Base-by-base conservation (phyloP, 192 early-diverging fungal genomes). In the Gonapodya prolifera region DNA sequence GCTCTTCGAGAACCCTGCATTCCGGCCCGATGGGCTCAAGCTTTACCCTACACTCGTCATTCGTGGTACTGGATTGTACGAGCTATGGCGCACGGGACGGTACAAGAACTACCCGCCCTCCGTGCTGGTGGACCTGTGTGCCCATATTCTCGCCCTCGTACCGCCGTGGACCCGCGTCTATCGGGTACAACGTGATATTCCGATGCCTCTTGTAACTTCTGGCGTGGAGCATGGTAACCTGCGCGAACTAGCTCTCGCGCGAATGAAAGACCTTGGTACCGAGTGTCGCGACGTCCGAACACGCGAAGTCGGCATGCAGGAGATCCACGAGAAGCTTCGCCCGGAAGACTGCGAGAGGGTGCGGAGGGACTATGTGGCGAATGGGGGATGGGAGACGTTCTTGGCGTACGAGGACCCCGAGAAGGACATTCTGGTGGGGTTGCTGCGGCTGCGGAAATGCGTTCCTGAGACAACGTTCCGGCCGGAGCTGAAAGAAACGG, bases 361-460 rank as follows among this genome's bases (percentile, higher is more conserved):
- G 74, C 91, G 98, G 1, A 86, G 98, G n/a, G 98, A 99, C 82
- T 99, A 99, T 80, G 89, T 90, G 18, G 98, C 98, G 34, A 99
- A 98, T 79, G 93, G 94, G 75, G 97, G 98, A 1, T 99, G 98
- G 98, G 98, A 99, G 86, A 99, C 98, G 8, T 99, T 99, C 78
- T 83, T 99, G 75, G 92, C 95, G 34, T 99, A 98, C 81, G 98
- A 99, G 83, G 98, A 99, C 83, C 96, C 98, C 0, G 87, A 92
- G 31, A 90, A 95, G 75, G 98, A 99, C 78, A 98, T 99, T 79
- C 84, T 99, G 69, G 95, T 99, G 76, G 96, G 96, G 17, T 85
- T 99, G 70, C 74, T 99, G 77, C 88, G 98, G 75, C 83, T 99
- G 81, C 89, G 98, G 77, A 99, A 98, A 84, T 99, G 98, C 80